Evolutionary conservation across 1,284 basidiomycete genomes (phyloP), one percentile per base, ranked within the genome.

Genomic region (Cryptococcus deneoformans): DNA sequence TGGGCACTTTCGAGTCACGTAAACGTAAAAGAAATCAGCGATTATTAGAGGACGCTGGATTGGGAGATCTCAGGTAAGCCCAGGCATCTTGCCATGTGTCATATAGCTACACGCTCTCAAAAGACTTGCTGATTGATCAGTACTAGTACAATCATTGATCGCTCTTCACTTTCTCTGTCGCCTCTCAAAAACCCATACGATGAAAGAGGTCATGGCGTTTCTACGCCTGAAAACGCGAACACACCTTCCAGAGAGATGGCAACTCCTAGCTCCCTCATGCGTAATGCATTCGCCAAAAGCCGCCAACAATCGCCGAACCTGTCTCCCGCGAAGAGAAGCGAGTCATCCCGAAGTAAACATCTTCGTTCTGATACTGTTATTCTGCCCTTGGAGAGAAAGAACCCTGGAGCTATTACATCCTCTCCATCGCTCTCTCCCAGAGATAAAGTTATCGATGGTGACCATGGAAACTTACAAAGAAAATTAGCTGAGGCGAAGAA

Each of bases 21-120:
- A 54, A 62, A 35, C 45, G 55, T 8, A 46, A 53, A 8, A 58
- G 67, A 35, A 61, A 63, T n/a, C 58, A 54, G 35, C 44, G 60
- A 4, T 52, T 72, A 39, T 57, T 65, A 8, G 67, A 72, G 47
- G 56, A 70, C n/a, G 73, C 74, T 7, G 74, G 73, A 2, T 60
- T 72, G 8, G 73, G 70, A 2, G 74, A 76, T 61, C 62, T 76
- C n/a, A 72, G 65, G 69, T 68, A 53, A 47, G n/a, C 52, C 54
- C 62, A n/a, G 9, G 29, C 37, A 35, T 20, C 39, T 34, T 24
- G 12, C 10, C 45, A 11, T 4, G 4, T 29, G 29, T 29, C 29
- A 29, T 2, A 29, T 29, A 29, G 29, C 29, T 29, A 29, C 29
- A 29, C 2, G 29, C 29, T 29, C 6, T 39, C 6, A 29, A 6